Base-by-base conservation (phyloP, 192 early-diverging fungal species). In the Coemansia asiatica region DNA sequence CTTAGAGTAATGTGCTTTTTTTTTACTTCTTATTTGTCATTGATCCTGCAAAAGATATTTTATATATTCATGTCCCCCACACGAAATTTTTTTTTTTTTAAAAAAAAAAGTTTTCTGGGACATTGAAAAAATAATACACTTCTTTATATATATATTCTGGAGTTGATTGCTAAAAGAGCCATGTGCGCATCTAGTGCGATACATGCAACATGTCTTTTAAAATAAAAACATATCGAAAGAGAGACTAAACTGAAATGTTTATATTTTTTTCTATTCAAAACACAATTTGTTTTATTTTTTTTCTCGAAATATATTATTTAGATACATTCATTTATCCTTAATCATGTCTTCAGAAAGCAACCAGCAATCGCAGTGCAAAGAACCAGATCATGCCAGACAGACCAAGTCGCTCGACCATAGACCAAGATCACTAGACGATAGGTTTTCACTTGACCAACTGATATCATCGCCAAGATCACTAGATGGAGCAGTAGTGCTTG, bases 401-500 rank as follows among this genome's bases (percentile, higher is more conserved):
- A 56, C 55, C 28, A 29, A 19, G 18, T 56, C 55, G 10, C 23
- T 31, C 28, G 55, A 31, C 21, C 28, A 27, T 13, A 31, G 18
- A 31, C 55, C 55, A 3, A n/a, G 21, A 0, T 8, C n/a, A 22
- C 12, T 16, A 26, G 21, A 44, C 9, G 8, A 10, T 13, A 44
- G 13, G n/a, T n/a, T n/a, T n/a, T n/a, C n/a, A 36, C 6, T 2
- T 12, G 23, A 18, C 9, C 55, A 66, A 15, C 18, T 25, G 29
- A 1, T 40, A n/a, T n/a, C n/a, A n/a, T 33, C 25, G 29, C 22
- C 22, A 2, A 53, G 27, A 12, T 71, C 75, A 26, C 38, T 71
- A 40, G 64, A 68, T 19, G 63, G 70, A 23, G 51, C 70, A 10
- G 51, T 76, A 10, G 47, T 51, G 15, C 54, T 76, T 9, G 15